Evolutionary conservation across 2,329 filamentous ascomycete genomes (phyloP), one percentile per base, ranked within the genome.

Genomic region (Penicillium janthinellum): DNA sequence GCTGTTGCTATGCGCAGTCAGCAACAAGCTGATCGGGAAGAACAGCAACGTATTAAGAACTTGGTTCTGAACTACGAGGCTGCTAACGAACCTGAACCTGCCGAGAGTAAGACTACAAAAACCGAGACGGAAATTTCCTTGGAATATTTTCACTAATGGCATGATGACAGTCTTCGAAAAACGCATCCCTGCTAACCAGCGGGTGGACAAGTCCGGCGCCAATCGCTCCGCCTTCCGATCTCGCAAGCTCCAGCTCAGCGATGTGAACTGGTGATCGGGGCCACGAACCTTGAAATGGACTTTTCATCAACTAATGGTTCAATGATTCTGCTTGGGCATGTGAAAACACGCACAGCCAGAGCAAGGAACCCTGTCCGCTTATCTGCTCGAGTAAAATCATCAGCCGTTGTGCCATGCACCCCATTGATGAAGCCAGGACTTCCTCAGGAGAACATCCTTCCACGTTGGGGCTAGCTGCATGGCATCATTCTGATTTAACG

Each of bases 31-130:
- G 94, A 98, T 74, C 89, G 90, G 55, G 95, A 96, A 73, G 96
- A 99, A 76, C 94, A 99, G 76, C 92, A 97, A 76, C 90, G 95
- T 63, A 99, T 99, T 86, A 99, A 99, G 81, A 96, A 92, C 71
- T 83, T 99, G 48, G 95, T 99, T 56, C 82, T 99, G 68, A 98
- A 97, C 77, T 96, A 97, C 73, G 95, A 99, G 78, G 86, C 96
- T 73, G 88, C 91, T 54, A 92, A 96, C 64, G 84, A 88, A 71
- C 88, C 82, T 67, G 91, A 96, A 72, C 88, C 92, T 65, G 79
- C 83, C 71, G 90, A 95, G 81, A 89, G 92, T 96, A 84, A 86
- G 81, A 25, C 42, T 60, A 65, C 59, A 14, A 64, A 56, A 50
- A 73, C 77, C 69, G 69, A 67, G 69, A 71, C 72, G 74, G 70